Evolutionary conservation across 2,329 filamentous ascomycete genomes (phyloP), one percentile per base, ranked within the genome.

Genomic region (Penicillium sp.): DNA sequence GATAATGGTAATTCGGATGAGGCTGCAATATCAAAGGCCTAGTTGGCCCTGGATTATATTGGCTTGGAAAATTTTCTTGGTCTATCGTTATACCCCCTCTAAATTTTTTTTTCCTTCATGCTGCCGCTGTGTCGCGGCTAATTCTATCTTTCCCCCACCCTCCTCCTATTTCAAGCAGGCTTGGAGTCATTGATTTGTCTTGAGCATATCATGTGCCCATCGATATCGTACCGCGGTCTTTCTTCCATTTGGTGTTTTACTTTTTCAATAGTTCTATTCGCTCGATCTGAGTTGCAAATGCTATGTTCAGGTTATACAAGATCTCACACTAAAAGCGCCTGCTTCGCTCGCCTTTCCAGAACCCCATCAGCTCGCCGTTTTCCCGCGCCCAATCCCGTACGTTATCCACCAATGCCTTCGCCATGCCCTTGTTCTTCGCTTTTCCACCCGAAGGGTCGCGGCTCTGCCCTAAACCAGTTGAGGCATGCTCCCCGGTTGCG

Each of bases 351-450:
- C 81, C 81, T 59, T 77, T 80, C 82, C 83, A 84, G 38, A 85
- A 73, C 0, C 84, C 84, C 78, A 86, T 78, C 26, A 84, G 66
- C 62, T 85, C 81, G 2, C 83, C 83, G 23, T 80, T 85, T 66
- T 86, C 84, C 1, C 77, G 77, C 8, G 83, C 76, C 83, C 83
- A 86, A 31, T 84, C 81, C 54, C 78, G 75, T 24, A 82, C 76
- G 28, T 80, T 76, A 60, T 82, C 82, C 8, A 87, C 82, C 52
- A 83, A 76, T 13, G 81, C 82, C 67, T 86, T 86, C 12, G 84
- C 84, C 80, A 87, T 83, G 28, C 79, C 80, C 50, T 80, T 80
- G 57, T 81, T 79, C 59, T 76, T 78, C 51, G 71, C 73, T 52
- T 76, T 77, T 50, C 69, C 64, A 50, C 74, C 69, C 31, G 50